Conservation (phyloP, 805 yeast genomes). For the Starmerella cellae region DNA sequence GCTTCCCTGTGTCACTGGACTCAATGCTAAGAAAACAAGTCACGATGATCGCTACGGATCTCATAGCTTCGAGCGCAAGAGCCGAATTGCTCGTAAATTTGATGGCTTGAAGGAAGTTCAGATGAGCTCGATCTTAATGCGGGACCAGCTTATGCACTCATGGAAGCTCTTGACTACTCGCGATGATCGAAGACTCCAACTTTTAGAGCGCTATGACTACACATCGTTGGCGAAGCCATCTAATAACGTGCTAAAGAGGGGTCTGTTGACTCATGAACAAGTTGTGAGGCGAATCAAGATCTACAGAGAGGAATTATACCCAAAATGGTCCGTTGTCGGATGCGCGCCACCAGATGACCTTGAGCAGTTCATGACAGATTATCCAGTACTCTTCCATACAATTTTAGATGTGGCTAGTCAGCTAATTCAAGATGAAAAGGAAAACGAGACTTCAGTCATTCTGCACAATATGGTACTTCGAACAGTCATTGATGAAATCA, state of each 20-base stretch:
- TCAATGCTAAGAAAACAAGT: neutral
- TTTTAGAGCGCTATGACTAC: slow-evolving; percentile 23
- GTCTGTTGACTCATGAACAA: slow-evolving; percentile 45
- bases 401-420: slow-evolving; percentile 50
- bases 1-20: slow-evolving; percentile 39
- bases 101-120: neutral
- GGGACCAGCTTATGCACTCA: slow-evolving; percentile 19
- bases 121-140: slow-evolving; percentile 10
- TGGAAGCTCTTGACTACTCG: slow-evolving; percentile 25
- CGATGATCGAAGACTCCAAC: slow-evolving; percentile 42
- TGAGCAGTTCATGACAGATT: slow-evolving; percentile 36
- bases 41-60: neutral
- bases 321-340: slow-evolving; percentile 44
- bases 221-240: slow-evolving; percentile 18
- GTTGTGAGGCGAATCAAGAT: slow-evolving; percentile 41
- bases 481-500: slow-evolving; percentile 37
- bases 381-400: slow-evolving; percentile 52
- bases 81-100: neutral
- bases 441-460: slow-evolving; percentile 16
- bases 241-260: slow-evolving; percentile 36
- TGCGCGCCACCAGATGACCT: slow-evolving; percentile 35
- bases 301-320: slow-evolving; percentile 38
- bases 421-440: slow-evolving; percentile 24
- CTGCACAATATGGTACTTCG: slow-evolving; percentile 25
- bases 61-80: neutral